These are phyloP conservation scores for Blastocladiella emersonii DNA, from an alignment of 371 early-diverging fungal genomes.

Conservation along the genomic window DNA sequence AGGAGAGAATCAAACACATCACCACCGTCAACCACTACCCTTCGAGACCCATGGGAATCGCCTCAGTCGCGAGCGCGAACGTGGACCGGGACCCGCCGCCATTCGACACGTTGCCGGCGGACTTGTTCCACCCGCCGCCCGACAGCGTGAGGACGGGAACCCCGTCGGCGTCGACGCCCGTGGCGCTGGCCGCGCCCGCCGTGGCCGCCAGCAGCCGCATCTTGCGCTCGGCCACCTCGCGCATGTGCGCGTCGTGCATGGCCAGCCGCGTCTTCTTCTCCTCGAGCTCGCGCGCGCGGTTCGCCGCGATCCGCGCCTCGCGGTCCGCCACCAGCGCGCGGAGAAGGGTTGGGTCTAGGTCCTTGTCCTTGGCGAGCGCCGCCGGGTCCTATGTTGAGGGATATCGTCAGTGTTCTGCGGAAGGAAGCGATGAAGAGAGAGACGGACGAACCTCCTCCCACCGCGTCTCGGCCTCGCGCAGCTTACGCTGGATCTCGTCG, in stretches of 20 bases:
- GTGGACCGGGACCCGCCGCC: no score
- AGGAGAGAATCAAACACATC: no score
- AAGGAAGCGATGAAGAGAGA: no score
- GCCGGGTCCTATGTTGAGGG: neutral
- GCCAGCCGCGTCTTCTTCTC: neutral
- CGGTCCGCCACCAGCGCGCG: neutral
- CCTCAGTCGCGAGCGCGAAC: no score
- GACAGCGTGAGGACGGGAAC: no score
- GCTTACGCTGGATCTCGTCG: neutral
- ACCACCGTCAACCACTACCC: no score
- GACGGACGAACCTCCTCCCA: constrained; percentile 1
- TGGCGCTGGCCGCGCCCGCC: no score
- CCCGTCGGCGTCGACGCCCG: no score
- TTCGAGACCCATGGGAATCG: no score
- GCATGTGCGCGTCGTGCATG: neutral
- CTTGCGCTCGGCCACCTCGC: constrained; percentile 1
- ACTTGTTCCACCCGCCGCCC: no score
- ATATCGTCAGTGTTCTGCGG: no score
- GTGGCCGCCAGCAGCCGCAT: neutral
- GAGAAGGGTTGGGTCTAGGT: neutral
- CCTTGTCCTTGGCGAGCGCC: neutral
- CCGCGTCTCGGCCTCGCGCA: neutral
- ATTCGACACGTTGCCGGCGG: no score
- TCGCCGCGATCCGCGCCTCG: neutral
- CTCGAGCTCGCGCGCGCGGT: constrained; percentile 3